These are phyloP conservation scores for Chytridium lagenaria DNA, from an alignment of 371 early-diverging fungal genomes.

Conservation along the genomic window DNA sequence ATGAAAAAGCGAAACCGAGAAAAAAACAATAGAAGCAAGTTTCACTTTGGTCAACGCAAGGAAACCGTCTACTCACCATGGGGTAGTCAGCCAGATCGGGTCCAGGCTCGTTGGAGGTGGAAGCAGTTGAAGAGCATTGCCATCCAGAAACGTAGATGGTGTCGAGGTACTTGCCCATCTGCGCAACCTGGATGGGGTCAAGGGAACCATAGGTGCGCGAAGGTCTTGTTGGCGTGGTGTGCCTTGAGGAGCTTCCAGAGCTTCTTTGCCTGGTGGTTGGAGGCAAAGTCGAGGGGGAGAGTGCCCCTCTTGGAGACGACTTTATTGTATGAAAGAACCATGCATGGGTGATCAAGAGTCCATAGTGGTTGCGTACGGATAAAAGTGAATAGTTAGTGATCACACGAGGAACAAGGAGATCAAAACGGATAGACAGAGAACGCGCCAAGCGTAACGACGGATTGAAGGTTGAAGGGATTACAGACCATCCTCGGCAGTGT, in stretches of 20 bases:
- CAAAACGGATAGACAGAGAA: neutral
- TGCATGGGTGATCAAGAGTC: too few species aligned
- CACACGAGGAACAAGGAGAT: neutral
- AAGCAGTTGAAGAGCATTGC: slow-evolving; percentile 98
- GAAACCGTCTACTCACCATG: slow-evolving; percentile 46
- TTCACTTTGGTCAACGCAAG: too few species aligned
- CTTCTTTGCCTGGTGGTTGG: slow-evolving; percentile 91
- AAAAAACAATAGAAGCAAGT: too few species aligned
- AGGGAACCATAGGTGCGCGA: slow-evolving; percentile 95
- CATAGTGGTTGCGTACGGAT: neutral
- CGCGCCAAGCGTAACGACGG: neutral
- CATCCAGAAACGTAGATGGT: slow-evolving; percentile 98
- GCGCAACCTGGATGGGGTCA: slow-evolving; percentile 93
- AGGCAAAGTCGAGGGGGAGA: slow-evolving; percentile 75
- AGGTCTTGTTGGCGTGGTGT: slow-evolving; percentile 79
- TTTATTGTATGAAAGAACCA: too few species aligned
- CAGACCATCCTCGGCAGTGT: slow-evolving; percentile 79
- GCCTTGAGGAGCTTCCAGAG: slow-evolving; percentile 82
- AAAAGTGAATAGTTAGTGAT: neutral
- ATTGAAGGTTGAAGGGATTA: neutral
- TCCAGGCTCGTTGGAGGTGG: slow-evolving; percentile 96
- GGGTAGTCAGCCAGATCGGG: slow-evolving; percentile 99
- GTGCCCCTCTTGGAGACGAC: slow-evolving; percentile 92
- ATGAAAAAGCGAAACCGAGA: too few species aligned
- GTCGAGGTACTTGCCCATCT: slow-evolving; percentile 97